Percentiles rank a stretch among this genome's conserved stretches.
Evolutionary conservation across 805 yeast species (phyloP).

Genomic region (Candida yuanshanica): DNA sequence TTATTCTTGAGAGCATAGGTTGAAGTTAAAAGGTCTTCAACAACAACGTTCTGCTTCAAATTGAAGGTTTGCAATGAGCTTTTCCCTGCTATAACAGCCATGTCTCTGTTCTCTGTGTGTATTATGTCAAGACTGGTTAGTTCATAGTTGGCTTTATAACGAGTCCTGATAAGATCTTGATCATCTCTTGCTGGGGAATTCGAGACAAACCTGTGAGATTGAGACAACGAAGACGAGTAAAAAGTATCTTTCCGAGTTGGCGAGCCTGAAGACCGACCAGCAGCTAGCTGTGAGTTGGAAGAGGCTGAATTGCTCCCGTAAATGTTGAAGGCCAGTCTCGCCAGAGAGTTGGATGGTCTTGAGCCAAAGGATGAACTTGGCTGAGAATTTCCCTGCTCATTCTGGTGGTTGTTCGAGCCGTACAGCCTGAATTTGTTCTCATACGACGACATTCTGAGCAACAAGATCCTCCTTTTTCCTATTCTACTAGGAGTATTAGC

Average conservation of each 20-base stretch:
- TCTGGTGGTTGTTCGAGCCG: not conserved
- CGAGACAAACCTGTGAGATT: not conserved
- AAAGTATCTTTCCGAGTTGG: slow-evolving; percentile 1
- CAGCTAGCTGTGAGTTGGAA: slow-evolving; percentile 4
- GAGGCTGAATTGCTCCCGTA: slow-evolving; percentile 34
- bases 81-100: slow-evolving; percentile 37
- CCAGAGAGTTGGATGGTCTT: slow-evolving; percentile 28
- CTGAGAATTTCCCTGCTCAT: not conserved
- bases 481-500: too few relatives aligned
- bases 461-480: too few relatives aligned
- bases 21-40: slow-evolving; percentile 30
- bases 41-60: slow-evolving; percentile 28
- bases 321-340: slow-evolving; percentile 55
- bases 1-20: slow-evolving; percentile 25
- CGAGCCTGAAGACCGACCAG: slow-evolving; percentile 7
- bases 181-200: not conserved
- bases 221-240: slow-evolving; percentile 3
- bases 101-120: slow-evolving; percentile 16
- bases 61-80: slow-evolving; percentile 34
- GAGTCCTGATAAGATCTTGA: slow-evolving; percentile 7
- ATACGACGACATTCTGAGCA: not conserved
- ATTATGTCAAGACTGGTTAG: slow-evolving; percentile 17
- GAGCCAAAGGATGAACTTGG: slow-evolving; percentile 13
- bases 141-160: slow-evolving; percentile 30
- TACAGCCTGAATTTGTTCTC: not conserved